phyloP scores from a whole-genome alignment of 257 asterid genomes.

The Rubia yunnanensis region DNA sequence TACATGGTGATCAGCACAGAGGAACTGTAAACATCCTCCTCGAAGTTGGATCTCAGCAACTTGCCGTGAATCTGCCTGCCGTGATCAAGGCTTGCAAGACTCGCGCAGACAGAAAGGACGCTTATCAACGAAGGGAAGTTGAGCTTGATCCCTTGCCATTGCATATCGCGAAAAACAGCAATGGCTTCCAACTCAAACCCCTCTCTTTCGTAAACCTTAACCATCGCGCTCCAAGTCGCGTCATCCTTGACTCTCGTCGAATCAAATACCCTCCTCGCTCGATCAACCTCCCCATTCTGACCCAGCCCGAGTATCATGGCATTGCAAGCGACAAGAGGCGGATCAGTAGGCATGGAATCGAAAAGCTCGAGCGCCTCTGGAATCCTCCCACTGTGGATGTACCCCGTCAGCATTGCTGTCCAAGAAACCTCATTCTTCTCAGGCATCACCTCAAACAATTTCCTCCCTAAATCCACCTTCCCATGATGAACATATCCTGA shows the following conservation, averaged over 20 bases:
- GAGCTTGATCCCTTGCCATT: slow-evolving; percentile 34
- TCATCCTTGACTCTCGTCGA: slow-evolving; percentile 48
- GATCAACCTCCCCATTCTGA: slow-evolving; percentile 37
- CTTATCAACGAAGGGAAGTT: slow-evolving; percentile 56
- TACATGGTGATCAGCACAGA: slow-evolving; percentile 62
- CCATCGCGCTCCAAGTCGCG: slow-evolving; percentile 65
- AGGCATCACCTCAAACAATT: slow-evolving; percentile 82
- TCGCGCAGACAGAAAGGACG: slow-evolving; percentile 59
- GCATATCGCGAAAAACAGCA: slow-evolving; percentile 48
- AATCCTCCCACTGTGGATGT: slow-evolving; percentile 46
- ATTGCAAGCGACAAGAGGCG: slow-evolving; percentile 48
- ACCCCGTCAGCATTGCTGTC: slow-evolving; percentile 67
- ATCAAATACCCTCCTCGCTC: slow-evolving; percentile 49
- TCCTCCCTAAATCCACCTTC: slow-evolving; percentile 58
- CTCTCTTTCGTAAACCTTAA: slow-evolving; percentile 52
- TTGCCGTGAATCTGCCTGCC: slow-evolving; percentile 66
- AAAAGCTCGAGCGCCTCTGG: slow-evolving; percentile 57
- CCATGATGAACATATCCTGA: slow-evolving; percentile 58
- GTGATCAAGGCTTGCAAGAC: slow-evolving; percentile 48
- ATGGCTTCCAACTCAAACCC: slow-evolving; percentile 60
- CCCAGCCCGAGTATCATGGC: slow-evolving; percentile 50
- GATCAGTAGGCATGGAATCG: slow-evolving; percentile 37
- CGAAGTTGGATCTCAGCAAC: slow-evolving; percentile 30
- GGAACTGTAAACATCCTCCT: slow-evolving; percentile 39
- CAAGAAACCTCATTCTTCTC: slow-evolving; percentile 71